Percentiles rank a stretch among this genome's conserved stretches.
Conservation (phyloP, 805 yeast genomes). For the Barnettozyma salicaria region DNA sequence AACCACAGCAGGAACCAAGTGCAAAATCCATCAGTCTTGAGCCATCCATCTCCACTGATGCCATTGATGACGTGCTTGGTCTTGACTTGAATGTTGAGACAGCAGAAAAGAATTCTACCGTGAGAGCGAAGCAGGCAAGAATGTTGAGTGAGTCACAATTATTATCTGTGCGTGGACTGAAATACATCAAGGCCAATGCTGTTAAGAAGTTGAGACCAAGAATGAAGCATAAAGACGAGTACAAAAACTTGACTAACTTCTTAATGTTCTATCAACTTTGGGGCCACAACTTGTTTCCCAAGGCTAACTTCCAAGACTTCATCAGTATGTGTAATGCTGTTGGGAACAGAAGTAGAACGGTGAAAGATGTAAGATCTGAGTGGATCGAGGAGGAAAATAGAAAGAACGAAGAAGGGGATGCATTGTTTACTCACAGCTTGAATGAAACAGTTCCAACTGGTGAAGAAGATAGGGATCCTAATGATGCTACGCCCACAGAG, state of each 20-base stretch:
- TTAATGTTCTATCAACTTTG: slow-evolving; percentile 60
- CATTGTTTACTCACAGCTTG: slow-evolving; percentile 2
- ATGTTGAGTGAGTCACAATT: slow-evolving; percentile 49
- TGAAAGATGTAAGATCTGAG: slow-evolving; percentile 38
- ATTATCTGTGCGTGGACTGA: slow-evolving; percentile 48
- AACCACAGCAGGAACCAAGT: not conserved
- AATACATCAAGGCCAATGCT: slow-evolving; percentile 38
- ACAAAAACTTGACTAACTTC: slow-evolving; percentile 42
- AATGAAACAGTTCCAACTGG: slow-evolving; percentile 1
- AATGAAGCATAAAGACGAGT: slow-evolving; percentile 36
- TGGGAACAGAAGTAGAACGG: slow-evolving; percentile 37
- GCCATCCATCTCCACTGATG: not conserved
- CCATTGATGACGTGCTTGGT: slow-evolving; percentile 13
- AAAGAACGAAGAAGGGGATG: slow-evolving; percentile 6
- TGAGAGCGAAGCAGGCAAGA: not conserved
- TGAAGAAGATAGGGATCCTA: slow-evolving; percentile 11
- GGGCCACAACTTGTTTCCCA: slow-evolving; percentile 75
- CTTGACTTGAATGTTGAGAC: slow-evolving; percentile 2
- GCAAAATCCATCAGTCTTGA: not conserved
- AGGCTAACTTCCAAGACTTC: slow-evolving; percentile 71
- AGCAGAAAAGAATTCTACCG: not conserved
- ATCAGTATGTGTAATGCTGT: slow-evolving; percentile 45
- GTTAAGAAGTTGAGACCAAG: slow-evolving; percentile 21
- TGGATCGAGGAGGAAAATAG: slow-evolving; percentile 35
- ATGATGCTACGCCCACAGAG: not conserved